These are phyloP conservation scores for Arctium lappa DNA, from an alignment of 129 eudicot genomes.

Conservation along the genomic window DNA sequence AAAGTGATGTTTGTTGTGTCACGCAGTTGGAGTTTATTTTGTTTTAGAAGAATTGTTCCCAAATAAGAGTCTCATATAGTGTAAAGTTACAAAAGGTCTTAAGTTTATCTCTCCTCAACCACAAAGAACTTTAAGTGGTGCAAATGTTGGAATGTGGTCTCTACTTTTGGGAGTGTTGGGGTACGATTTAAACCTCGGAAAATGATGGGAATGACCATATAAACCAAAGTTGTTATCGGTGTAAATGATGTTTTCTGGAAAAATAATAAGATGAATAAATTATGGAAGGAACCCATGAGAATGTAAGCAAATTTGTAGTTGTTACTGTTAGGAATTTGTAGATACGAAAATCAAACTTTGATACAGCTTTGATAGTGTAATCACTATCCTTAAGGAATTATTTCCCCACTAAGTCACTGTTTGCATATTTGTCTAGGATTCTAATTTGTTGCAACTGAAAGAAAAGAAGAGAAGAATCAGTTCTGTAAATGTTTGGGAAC, in stretches of 20 bases:
- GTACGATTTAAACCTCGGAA: background rate
- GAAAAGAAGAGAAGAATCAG: background rate
- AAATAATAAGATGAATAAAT: background rate
- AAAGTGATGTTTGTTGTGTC: background rate
- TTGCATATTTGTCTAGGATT: background rate
- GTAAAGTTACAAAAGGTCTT: background rate
- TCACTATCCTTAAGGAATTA: background rate
- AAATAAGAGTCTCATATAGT: background rate
- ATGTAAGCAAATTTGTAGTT: background rate
- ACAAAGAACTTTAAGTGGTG: background rate
- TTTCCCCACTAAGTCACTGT: background rate
- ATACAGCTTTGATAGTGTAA: background rate
- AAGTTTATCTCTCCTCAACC: background rate
- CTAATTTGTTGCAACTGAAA: background rate
- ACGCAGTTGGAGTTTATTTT: background rate
- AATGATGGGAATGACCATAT: background rate
- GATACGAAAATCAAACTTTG: background rate
- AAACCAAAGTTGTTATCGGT: background rate
- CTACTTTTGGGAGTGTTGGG: background rate
- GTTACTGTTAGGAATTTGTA: background rate
- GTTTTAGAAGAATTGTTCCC: background rate
- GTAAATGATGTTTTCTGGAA: background rate
- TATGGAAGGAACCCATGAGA: background rate
- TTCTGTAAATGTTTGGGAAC: background rate
- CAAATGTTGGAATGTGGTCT: background rate